Base-by-base conservation (phyloP, 129 eudicot genomes). In the Pseudognaphalium luteoalbum region DNA sequence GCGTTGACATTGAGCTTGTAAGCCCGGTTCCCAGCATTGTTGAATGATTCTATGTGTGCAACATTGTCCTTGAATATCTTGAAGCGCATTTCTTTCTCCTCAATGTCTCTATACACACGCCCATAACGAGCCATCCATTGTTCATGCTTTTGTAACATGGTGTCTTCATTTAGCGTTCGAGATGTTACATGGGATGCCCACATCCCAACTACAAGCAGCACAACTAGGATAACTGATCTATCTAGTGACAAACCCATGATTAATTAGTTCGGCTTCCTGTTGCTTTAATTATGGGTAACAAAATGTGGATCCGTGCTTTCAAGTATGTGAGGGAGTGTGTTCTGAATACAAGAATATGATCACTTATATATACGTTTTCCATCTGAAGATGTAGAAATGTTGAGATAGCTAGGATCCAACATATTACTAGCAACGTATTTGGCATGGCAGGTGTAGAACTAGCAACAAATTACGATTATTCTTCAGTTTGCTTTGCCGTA, bases 51-150 rank as follows among this genome's bases (percentile, higher is more conserved):
- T 17, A 84, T 72, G 72, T 52, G 70, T 34, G 70, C 78, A 57
- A 85, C 78, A 29, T 78, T 85, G 16, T 78, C 70, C 64, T 50
- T 70, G 21, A 85, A 85, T 77, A 78, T 75, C 34, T 64, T 57
- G 59, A 81, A 82, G 4, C 86, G 83, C 12, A 2, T 60, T 20
- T 68, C 79, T 71, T 78, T 81, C 64, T 85, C 88, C 12, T 59
- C 50, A 1, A 42, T 56, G 12, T 78, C 83, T 62, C 58, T 71
- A 19, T 85, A 85, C 1, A 59, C 76, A 9, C 90, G 88, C n/a
- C 88, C 88, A 66, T 77, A 71, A 7, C 8, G 62, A 63, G 80
- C 80, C 86, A 83, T 83, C 88, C 88, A 83, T 71, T 69, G 72
- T 61, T 86, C 75, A 54, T 83, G 86, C 51, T 67, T 70, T 74